Conservation (phyloP, 768 basidiomycete genomes). For the Pisolithus microcarpus region DNA sequence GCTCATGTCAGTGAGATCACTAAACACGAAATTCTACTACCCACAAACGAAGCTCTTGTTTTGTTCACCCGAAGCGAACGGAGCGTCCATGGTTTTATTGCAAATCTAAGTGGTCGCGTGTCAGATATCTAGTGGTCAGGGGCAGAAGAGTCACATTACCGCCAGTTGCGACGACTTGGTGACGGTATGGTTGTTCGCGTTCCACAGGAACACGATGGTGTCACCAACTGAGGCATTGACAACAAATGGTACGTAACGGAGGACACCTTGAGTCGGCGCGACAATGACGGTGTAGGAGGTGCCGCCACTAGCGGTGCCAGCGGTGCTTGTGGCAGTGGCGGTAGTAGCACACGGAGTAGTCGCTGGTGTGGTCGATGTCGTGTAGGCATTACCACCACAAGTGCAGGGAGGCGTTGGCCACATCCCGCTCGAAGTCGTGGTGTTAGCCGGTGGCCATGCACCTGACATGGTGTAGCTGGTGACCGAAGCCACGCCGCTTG, state of each 20-base stretch:
- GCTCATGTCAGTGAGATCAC: constrained; percentile 14
- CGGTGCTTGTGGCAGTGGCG: constrained; percentile 3
- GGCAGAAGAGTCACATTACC: neutral
- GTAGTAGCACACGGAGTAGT: constrained; percentile 12
- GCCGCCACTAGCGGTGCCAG: constrained; percentile 38
- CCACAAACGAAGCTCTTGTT: constrained; percentile 55
- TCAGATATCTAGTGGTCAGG: too few species aligned
- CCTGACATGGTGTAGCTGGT: too few species aligned
- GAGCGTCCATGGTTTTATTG: constrained; percentile 57
- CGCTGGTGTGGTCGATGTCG: constrained; percentile 29
- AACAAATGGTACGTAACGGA: constrained; percentile 70
- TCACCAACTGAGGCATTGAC: constrained; percentile 72
- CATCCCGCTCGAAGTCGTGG: too few species aligned
- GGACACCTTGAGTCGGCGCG: constrained; percentile 59
- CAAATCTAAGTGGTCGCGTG: constrained; percentile 35
- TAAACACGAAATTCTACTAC: constrained; percentile 12
- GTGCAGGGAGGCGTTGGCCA: constrained; percentile 34
- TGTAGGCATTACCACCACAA: too few species aligned
- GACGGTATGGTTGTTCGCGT: constrained; percentile 43
- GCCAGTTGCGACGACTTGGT: constrained; percentile 26
- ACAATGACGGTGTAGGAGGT: constrained; percentile 71
- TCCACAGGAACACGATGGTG: constrained; percentile 72
- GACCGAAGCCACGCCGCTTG: too few species aligned
- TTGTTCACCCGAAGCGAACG: constrained; percentile 52
- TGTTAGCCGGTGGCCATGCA: too few species aligned